Percentiles rank a stretch among this genome's conserved stretches.
Evolutionary conservation across 176 grass and related monocot genomes (phyloP).

Genomic region (maize (Zea mays)): DNA sequence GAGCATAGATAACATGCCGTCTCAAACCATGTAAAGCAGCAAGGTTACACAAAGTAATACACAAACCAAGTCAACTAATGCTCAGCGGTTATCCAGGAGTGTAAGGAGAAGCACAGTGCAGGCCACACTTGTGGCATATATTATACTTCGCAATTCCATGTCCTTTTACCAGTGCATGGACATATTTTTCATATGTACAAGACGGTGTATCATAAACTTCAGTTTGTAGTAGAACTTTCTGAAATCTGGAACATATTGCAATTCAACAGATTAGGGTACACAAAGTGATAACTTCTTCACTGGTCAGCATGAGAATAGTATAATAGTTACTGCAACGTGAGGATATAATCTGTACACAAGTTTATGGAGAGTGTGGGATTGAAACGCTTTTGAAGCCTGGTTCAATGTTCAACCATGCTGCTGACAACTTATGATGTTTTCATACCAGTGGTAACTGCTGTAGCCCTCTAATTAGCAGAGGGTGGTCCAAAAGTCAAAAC

Average conservation of each 20-base stretch:
- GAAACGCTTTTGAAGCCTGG: not conserved
- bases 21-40: not conserved
- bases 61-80: constrained; percentile 10
- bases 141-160: not conserved
- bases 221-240: not conserved
- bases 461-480: not conserved
- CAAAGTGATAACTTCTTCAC: constrained; percentile 7
- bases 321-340: not conserved
- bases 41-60: constrained; percentile 26
- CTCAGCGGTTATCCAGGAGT: not conserved
- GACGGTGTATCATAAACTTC: not conserved
- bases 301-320: not conserved
- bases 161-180: constrained; percentile 4
- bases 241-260: not conserved
- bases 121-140: not conserved
- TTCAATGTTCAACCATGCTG: constrained; percentile 14
- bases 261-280: constrained; percentile 13
- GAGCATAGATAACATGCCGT: constrained; percentile 17
- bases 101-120: not conserved
- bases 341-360: not conserved
- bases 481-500: not conserved
- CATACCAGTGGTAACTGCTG: not conserved
- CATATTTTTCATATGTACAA: constrained; percentile 19
- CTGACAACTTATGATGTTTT: constrained; percentile 7
- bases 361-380: not conserved